A percentile compares a stretch with the other conserved stretches of the same genome.
Conservation (phyloP, 225 moss, liverwort and hornwort species). For the Sphagnum tenellum region DNA sequence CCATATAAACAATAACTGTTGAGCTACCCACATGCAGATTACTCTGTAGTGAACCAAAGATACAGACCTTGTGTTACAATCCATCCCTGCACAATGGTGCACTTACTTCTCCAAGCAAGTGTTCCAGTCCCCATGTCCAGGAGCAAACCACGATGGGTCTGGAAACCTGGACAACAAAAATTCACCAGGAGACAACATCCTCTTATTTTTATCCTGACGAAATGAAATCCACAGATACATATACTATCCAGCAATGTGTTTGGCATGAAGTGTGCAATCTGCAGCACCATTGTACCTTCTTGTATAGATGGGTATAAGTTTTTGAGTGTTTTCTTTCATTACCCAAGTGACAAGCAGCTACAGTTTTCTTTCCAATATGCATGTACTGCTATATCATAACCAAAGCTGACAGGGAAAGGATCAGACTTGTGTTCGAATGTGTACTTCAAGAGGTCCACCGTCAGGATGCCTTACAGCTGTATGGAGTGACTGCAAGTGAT, state of each 20-base stretch:
- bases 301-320: conserved; percentile 81
- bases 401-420: conserved; percentile 34
- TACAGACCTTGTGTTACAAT: conserved; percentile 88
- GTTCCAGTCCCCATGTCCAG: conserved; percentile 99
- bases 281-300: conserved; percentile 28
- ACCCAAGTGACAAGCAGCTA: conserved; percentile 85
- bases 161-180: conserved; percentile 49
- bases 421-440: conserved; percentile 87
- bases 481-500: conserved; percentile 66
- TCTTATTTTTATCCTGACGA: no score
- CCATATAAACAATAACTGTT: no score
- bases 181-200: no score
- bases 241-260: no score
- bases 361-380: conserved; percentile 69
- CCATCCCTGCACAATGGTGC: conserved; percentile 89
- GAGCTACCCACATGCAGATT: no score
- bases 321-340: conserved; percentile 89
- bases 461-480: conserved; percentile 94
- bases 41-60: no score
- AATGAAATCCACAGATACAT: no score
- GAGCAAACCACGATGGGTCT: conserved; percentile 99
- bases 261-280: no score
- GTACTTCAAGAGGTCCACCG: conserved; percentile 94
- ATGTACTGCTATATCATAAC: conserved; percentile 1
- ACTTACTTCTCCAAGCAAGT: conserved; percentile 89